Percentiles rank a stretch among this genome's conserved stretches.
phyloP scores from a whole-genome alignment of 2,329 filamentous ascomycete genomes.

The Daldinia eschscholtzii region DNA sequence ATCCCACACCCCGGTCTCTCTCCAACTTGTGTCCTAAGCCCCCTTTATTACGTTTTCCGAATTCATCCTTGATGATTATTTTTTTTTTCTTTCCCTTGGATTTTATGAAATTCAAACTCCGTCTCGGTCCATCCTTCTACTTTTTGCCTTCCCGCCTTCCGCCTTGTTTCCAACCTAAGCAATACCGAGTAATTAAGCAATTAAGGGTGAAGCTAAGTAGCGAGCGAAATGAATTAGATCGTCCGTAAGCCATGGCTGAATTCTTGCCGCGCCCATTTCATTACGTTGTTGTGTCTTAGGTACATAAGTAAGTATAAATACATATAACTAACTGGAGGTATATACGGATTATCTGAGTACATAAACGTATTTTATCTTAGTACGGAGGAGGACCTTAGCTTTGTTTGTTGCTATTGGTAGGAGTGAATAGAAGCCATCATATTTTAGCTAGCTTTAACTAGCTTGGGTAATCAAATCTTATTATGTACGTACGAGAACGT shows the following conservation, averaged over 20 bases:
- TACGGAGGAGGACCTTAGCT: not conserved
- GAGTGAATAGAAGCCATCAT: slow-evolving; percentile 3
- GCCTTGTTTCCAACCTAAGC: slow-evolving; percentile 30
- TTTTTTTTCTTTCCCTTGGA: slow-evolving; percentile 7
- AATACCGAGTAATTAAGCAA: slow-evolving; percentile 28
- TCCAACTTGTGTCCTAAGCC: slow-evolving; percentile 16
- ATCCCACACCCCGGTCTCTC: slow-evolving; percentile 24
- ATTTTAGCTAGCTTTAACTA: slow-evolving; percentile 18
- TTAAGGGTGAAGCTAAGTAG: slow-evolving; percentile 4
- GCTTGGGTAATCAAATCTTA: slow-evolving; percentile 30
- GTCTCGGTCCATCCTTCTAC: slow-evolving; percentile 34
- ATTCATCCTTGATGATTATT: slow-evolving; percentile 25
- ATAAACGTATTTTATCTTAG: not conserved
- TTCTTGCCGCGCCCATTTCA: slow-evolving; percentile 20
- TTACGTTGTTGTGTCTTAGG: not conserved
- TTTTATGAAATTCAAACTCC: slow-evolving; percentile 30
- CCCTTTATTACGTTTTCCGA: slow-evolving; percentile 42
- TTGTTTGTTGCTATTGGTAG: not conserved
- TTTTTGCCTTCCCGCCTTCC: slow-evolving; percentile 20
- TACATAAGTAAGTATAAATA: not conserved
- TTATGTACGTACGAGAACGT: not conserved
- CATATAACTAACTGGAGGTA: no score
- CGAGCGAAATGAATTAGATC: slow-evolving; percentile 24
- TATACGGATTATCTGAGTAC: not conserved
- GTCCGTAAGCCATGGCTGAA: slow-evolving; percentile 6